phyloP scores from a whole-genome alignment of 495 filamentous ascomycete species.

The Lasiosphaeriaceae sp. region DNA sequence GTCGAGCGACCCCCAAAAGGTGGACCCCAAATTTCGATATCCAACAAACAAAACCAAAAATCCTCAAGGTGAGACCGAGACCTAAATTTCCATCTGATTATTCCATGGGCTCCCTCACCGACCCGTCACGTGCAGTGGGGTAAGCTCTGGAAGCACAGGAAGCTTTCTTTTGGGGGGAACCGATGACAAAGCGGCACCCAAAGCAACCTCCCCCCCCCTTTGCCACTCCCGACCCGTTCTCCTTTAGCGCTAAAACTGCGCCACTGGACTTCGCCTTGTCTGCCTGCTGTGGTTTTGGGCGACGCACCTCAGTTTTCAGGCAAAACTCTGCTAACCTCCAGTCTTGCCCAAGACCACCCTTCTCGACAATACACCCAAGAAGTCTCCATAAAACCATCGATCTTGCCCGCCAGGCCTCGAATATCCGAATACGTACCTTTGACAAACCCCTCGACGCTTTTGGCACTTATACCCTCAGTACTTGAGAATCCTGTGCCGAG shows the following conservation, averaged over 20 bases:
- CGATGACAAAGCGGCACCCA: slow-evolving; percentile 1
- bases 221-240: not conserved
- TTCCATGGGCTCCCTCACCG: not conserved
- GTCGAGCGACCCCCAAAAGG: not conserved
- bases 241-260: not conserved
- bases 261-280: slow-evolving; percentile 1
- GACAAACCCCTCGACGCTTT: not conserved
- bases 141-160: not conserved
- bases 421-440: not conserved
- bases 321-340: not conserved
- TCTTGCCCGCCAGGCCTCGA: not conserved
- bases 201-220: not conserved
- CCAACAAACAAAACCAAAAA: too few relatives aligned
- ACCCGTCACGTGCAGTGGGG: not conserved
- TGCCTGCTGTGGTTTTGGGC: not conserved
- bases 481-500: not conserved
- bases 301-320: slow-evolving; percentile 5
- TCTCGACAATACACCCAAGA: not conserved
- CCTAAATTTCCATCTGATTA: not conserved
- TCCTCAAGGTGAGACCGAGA: not conserved
- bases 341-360: not conserved
- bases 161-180: not conserved
- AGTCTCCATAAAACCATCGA: not conserved
- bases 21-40: too few relatives aligned
- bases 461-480: not conserved